Conservation (phyloP, 352 stramenopile species). For the Globisporangium emineosum region DNA sequence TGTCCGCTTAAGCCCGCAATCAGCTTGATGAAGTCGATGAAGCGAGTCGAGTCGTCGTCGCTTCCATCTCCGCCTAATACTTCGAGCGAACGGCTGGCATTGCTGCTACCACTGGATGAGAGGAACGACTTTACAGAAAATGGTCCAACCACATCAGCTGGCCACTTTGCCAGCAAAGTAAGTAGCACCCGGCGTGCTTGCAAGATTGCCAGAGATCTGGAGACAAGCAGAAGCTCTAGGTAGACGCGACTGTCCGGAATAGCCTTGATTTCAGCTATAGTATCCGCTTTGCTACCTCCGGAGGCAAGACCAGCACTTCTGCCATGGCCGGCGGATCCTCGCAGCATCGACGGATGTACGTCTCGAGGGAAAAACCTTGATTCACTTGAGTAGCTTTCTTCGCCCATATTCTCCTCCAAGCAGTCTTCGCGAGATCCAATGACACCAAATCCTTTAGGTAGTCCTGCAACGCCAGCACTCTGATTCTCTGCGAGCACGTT, state of each 20-base stretch:
- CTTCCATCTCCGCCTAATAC: constrained; percentile 3
- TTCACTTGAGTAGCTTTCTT: constrained; percentile 82
- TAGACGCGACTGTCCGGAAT: constrained; percentile 80
- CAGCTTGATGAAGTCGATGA: constrained; percentile 86
- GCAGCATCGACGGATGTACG: constrained; percentile 68
- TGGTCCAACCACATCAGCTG: constrained; percentile 40
- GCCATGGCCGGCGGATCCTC: constrained; percentile 42
- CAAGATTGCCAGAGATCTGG: constrained; percentile 75
- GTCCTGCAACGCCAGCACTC: constrained; percentile 32
- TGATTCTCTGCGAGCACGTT: constrained; percentile 49
- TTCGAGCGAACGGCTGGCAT: background rate
- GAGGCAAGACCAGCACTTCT: constrained; percentile 41
- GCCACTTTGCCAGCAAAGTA: constrained; percentile 79
- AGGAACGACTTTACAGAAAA: constrained; percentile 59
- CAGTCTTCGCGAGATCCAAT: constrained; percentile 81
- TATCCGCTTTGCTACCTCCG: constrained; percentile 57
- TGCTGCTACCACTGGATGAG: constrained; percentile 10
- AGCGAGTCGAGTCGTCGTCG: constrained; percentile 39
- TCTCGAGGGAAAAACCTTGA: constrained; percentile 78
- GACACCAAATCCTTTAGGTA: constrained; percentile 69
- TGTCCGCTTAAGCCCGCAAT: constrained; percentile 67
- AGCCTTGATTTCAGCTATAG: constrained; percentile 68
- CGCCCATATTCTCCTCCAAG: constrained; percentile 77
- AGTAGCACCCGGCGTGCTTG: constrained; percentile 73
- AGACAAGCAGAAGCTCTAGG: constrained; percentile 72